Evolutionary conservation across 2,329 filamentous ascomycete species (phyloP), one percentile per base, ranked within the genome.

Genomic region (Seiridium unicorne): DNA sequence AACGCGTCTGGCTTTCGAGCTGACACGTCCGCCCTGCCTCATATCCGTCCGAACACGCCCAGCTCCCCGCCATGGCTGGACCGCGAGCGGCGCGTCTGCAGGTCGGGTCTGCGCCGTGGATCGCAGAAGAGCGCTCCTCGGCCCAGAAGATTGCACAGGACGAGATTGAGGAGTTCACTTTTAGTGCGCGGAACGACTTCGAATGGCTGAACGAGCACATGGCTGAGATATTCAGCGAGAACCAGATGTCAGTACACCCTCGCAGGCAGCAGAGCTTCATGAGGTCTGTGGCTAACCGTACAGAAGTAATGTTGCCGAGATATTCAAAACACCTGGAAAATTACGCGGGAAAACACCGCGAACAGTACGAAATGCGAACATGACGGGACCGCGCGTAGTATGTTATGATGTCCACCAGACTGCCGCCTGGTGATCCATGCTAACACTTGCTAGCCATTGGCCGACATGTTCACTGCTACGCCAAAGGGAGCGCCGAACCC

Each of bases 141-240:
- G 89, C 92, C 11, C 79, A 87, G 58, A 85, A 91, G 65, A 88
- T 97, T 64, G 84, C 90, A 13, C 83, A 89, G 51, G 85, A 92
- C 59, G 95, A 98, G 74, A 85, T 91, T 58, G 94, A 98, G 66
- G 96, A 99, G 77, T 96, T 98, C 71, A 87, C 91, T 48, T 98
- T 91, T 77, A 92, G 93, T 36, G 93, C 92, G 63, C 87, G 91
- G 61, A 96, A 98, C 76, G 95, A 99, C 74, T 81, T 98, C 70
- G 93, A 98, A 73, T 99, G 95, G 95, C 81, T 99, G 68, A 98
- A 99, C 71, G 95, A 98, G 78, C 95, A 99, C 75, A 97, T 99
- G 94, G 87, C 87, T 55, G 92, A 96, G 64, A 92, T 99, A 70
- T 96, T 98, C 73, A 89, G 88, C 69, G 88, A 89, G 68, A 90